A percentile compares a stretch with the other conserved stretches of the same genome.
Conservation (phyloP, 371 early-diverging fungal species). For the Zopfochytrium polystomum region DNA sequence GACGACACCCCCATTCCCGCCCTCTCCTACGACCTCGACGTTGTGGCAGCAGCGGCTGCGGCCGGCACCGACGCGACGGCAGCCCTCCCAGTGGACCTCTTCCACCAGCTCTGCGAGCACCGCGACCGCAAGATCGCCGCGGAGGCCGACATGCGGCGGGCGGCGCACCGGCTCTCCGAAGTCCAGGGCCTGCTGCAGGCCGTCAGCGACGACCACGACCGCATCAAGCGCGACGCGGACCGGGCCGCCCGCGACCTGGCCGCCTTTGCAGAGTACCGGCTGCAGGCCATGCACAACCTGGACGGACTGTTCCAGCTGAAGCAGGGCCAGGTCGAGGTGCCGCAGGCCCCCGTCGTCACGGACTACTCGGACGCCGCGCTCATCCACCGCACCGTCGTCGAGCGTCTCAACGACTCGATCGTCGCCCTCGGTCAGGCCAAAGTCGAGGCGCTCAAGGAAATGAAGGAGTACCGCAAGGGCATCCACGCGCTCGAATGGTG, state of each 20-base stretch:
- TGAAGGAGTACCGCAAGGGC: slow-evolving; percentile 59
- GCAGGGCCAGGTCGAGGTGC: slow-evolving; percentile 62
- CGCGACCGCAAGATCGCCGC: slow-evolving; percentile 43
- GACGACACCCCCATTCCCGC: slow-evolving; percentile 22
- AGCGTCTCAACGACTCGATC: slow-evolving; percentile 50
- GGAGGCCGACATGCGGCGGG: slow-evolving; percentile 37
- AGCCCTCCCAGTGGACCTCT: too few species aligned
- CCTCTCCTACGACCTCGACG: slow-evolving; percentile 22
- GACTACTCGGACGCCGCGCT: slow-evolving; percentile 54
- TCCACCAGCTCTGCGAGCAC: slow-evolving; percentile 42
- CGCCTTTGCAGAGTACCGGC: slow-evolving; percentile 43
- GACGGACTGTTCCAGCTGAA: slow-evolving; percentile 50
- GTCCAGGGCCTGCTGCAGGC: slow-evolving; percentile 38
- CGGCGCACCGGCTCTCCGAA: slow-evolving; percentile 28
- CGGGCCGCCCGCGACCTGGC: slow-evolving; percentile 29
- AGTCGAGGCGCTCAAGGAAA: slow-evolving; percentile 56
- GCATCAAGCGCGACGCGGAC: slow-evolving; percentile 44
- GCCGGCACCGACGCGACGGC: slow-evolving; percentile 7
- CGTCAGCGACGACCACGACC: slow-evolving; percentile 40
- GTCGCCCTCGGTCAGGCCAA: slow-evolving; percentile 45
- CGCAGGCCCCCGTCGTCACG: slow-evolving; percentile 55
- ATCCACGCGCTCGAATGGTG: slow-evolving; percentile 60
- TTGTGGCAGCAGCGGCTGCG: slow-evolving; percentile 6
- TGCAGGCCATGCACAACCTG: slow-evolving; percentile 45
- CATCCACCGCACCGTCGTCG: slow-evolving; percentile 48